These are phyloP conservation scores for Russula compacta DNA, from an alignment of 768 basidiomycete genomes.

Conservation along the genomic window DNA sequence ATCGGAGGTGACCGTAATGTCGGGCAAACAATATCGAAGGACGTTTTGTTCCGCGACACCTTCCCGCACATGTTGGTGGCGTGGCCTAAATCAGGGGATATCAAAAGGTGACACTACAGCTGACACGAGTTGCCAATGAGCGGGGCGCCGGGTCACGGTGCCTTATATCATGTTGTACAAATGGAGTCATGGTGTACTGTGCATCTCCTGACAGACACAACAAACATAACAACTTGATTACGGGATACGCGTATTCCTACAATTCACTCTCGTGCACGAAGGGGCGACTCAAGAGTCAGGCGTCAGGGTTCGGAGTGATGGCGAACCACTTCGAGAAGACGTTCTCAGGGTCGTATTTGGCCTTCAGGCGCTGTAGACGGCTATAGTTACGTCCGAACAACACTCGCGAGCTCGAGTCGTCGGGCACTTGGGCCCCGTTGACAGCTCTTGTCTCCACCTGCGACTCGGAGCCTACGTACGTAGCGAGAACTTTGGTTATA, in stretches of 20 bases:
- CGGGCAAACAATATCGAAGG: too few relatives aligned
- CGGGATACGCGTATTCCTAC: background rate
- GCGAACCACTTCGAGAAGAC: slow-evolving; percentile 31
- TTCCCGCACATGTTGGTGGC: too few relatives aligned
- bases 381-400: slow-evolving; percentile 33
- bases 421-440: background rate
- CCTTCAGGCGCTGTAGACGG: slow-evolving; percentile 31
- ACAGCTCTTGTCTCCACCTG: background rate
- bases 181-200: too few relatives aligned
- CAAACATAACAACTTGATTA: too few relatives aligned
- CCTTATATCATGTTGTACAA: too few relatives aligned
- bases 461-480: background rate
- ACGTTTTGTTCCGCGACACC: too few relatives aligned
- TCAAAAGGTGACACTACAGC: too few relatives aligned
- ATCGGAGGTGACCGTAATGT: too few relatives aligned
- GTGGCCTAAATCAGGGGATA: too few relatives aligned
- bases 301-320: slow-evolving; percentile 22
- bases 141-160: too few relatives aligned
- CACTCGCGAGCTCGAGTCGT: slow-evolving; percentile 17
- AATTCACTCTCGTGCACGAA: background rate
- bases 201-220: too few relatives aligned
- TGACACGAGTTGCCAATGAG: too few relatives aligned
- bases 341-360: slow-evolving; percentile 28
- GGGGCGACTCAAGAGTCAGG: background rate
- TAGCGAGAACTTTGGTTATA: background rate